Percentiles rank a stretch among this genome's conserved stretches.
phyloP scores from a whole-genome alignment of 345 rosid genomes.

The Sonneratia caseolaris region DNA sequence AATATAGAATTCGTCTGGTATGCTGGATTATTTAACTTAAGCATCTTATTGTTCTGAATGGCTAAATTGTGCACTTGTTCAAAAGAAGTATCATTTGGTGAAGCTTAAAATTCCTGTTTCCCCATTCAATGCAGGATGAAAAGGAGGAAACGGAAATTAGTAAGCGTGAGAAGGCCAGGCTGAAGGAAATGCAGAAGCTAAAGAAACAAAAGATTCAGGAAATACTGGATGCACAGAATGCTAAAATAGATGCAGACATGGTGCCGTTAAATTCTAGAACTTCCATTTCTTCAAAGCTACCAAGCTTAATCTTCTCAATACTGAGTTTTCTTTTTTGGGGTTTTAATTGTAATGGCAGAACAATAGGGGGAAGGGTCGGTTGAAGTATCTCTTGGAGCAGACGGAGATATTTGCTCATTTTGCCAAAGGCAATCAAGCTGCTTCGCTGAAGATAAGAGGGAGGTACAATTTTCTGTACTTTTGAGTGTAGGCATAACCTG shows the following conservation, averaged over 20 bases:
- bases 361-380: constrained; percentile 74
- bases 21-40: background rate
- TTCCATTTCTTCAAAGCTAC: background rate
- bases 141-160: constrained; percentile 43
- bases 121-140: constrained; percentile 32
- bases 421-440: constrained; percentile 74
- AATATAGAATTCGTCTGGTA: background rate
- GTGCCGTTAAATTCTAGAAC: constrained; percentile 22
- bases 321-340: constrained; percentile 1
- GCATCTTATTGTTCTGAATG: background rate
- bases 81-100: background rate
- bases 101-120: background rate
- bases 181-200: constrained; percentile 76
- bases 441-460: constrained; percentile 71
- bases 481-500: background rate
- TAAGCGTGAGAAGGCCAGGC: constrained; percentile 82
- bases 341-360: constrained; percentile 39
- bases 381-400: constrained; percentile 89
- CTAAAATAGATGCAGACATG: constrained; percentile 92
- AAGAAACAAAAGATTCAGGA: constrained; percentile 95
- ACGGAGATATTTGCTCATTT: constrained; percentile 97
- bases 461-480: constrained; percentile 33
- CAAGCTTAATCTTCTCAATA: background rate
- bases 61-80: background rate
- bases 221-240: constrained; percentile 80